Evolutionary conservation across 768 basidiomycete species (phyloP), one percentile per base, ranked within the genome.

Genomic region (Mycena metata): DNA sequence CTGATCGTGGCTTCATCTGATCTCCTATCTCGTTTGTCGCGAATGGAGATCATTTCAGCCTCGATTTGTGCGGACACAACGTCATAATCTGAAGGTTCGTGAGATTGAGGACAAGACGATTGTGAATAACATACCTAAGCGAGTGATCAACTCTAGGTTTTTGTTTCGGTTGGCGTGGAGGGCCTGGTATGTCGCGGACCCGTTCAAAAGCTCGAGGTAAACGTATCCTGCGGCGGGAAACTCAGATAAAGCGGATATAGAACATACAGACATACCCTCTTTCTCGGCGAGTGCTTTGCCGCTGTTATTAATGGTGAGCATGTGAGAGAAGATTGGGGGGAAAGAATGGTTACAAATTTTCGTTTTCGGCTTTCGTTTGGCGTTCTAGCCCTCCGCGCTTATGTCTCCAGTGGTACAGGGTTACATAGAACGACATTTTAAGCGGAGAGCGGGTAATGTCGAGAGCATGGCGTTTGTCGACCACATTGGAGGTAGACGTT

Each of bases 131-230:
- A 45, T 54, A 87, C 89, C 89, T 10, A 45, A 6, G 15, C 69
- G 49, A 0, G 62, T 70, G 17, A 90, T 73, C 2, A 39, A 9
- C 65, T 90, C 86, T 2, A 86, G 52, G 16, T 82, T 71, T 6
- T 67, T 77, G 26, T 66, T 81, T 74, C 84, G 86, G 42, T 75
- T 71, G 2, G 78, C 69, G 59, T 80, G 77, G 23, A 88, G 74
- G 8, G 73, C 47, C 2, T 81, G 80, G 72, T 83, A 90, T 3
- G 81, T 66, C 3, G 78, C 79, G 5, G 79, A 77, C 17, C 54
- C 63, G 15, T 77, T 77, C 39, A 85, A 36, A 24, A 91, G 75
- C 67, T 88, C 83, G 26, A 67, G 70, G 16, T 76, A 71, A 1
- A 79, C 65, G 82, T 86, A 89, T 3, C 70, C 69, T 71, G 39